These are phyloP conservation scores for Patellifolia procumbens DNA, from an alignment of 179 eudicot species.

Conservation along the genomic window DNA sequence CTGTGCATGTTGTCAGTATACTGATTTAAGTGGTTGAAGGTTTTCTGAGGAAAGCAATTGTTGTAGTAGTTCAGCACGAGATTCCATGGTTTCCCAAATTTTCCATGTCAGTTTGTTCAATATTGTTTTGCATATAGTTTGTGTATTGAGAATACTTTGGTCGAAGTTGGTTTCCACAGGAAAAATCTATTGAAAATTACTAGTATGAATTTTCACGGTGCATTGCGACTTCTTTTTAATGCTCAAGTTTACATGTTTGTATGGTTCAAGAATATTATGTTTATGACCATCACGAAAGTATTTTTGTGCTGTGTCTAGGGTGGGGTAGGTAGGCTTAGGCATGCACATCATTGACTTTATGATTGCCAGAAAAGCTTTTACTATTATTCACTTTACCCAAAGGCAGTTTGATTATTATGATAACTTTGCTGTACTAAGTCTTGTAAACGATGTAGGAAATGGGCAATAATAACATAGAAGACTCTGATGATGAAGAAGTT, in stretches of 20 bases:
- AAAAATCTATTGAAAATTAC: neutral
- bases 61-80: too few species aligned
- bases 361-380: neutral
- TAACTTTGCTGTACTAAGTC: conserved; percentile 10
- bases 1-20: neutral
- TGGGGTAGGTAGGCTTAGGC: neutral
- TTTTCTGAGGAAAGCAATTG: neutral
- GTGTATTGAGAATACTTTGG: neutral
- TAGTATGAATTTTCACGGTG: neutral
- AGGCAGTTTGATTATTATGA: neutral
- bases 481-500: conserved; percentile 58
- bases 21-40: neutral
- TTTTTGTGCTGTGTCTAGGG: neutral
- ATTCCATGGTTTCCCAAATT: too few species aligned
- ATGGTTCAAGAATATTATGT: neutral
- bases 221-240: neutral
- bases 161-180: neutral
- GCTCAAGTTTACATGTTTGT: neutral
- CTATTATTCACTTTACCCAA: neutral
- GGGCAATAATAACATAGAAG: conserved; percentile 36
- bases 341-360: neutral
- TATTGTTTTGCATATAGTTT: too few species aligned
- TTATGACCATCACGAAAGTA: neutral
- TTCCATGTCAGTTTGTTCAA: too few species aligned
- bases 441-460: conserved; percentile 44